Evolutionary conservation across 768 basidiomycete species (phyloP).

Genomic region (Suillus discolor): DNA sequence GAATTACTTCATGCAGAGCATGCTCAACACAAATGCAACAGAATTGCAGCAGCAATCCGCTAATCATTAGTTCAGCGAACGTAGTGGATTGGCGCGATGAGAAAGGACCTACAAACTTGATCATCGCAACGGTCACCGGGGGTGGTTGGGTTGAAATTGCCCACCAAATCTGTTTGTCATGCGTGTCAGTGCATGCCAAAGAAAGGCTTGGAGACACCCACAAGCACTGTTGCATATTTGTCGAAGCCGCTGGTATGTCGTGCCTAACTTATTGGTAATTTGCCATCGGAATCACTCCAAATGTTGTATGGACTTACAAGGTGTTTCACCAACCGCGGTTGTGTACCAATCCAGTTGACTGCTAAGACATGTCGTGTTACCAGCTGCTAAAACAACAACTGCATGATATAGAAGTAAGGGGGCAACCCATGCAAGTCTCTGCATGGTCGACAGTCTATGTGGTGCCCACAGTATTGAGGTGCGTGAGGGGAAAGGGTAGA

Average conservation of each 20-base stretch:
- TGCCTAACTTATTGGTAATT: slow-evolving; percentile 13
- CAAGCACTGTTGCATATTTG: slow-evolving; percentile 23
- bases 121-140: slow-evolving; percentile 7
- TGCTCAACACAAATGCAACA: slow-evolving; percentile 24
- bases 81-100: neutral
- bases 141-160: neutral
- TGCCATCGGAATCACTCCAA: neutral
- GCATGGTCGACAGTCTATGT: neutral
- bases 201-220: slow-evolving; percentile 8
- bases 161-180: slow-evolving; percentile 4
- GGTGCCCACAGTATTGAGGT: neutral
- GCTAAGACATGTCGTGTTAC: slow-evolving; percentile 20
- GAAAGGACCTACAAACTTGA: slow-evolving; percentile 6
- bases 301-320: slow-evolving; percentile 17
- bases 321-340: slow-evolving; percentile 23
- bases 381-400: slow-evolving; percentile 7
- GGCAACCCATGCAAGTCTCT: neutral
- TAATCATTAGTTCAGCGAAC: slow-evolving; percentile 1
- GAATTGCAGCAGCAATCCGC: slow-evolving; percentile 26
- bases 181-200: neutral
- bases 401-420: neutral
- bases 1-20: slow-evolving; percentile 27
- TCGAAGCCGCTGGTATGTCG: slow-evolving; percentile 25
- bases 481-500: neutral
- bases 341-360: slow-evolving; percentile 25